Evolutionary conservation across 352 stramenopile species (phyloP).

Genomic region (Phytophthora palmivora): DNA sequence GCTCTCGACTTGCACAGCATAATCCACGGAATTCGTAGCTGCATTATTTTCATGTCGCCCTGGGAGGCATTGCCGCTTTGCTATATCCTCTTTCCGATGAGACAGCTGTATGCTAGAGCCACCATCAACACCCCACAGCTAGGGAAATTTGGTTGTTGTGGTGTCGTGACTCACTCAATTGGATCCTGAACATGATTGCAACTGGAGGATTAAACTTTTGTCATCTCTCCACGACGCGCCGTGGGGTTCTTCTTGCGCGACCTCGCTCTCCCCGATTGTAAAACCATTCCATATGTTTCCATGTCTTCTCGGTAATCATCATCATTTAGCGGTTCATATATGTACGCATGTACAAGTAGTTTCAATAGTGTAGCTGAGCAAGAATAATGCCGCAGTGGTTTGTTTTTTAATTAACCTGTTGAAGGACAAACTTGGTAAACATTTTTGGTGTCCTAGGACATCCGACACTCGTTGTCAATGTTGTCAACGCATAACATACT

Average conservation of each 20-base stretch:
- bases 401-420: slow-evolving; percentile 3
- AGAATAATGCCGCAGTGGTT: slow-evolving; percentile 20
- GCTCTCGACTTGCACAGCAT: slow-evolving; percentile 2
- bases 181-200: neutral
- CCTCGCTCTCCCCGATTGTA: neutral
- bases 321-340: slow-evolving; percentile 15
- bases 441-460: slow-evolving; percentile 1
- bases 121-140: slow-evolving; percentile 11
- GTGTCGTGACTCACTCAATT: slow-evolving; percentile 1
- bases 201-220: neutral
- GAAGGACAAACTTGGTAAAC: slow-evolving; percentile 5
- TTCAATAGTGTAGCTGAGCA: neutral
- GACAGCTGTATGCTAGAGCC: slow-evolving; percentile 2
- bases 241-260: slow-evolving; percentile 1
- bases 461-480: slow-evolving; percentile 1
- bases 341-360: neutral
- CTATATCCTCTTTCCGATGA: neutral
- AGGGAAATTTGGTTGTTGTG: neutral
- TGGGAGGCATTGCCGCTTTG: neutral
- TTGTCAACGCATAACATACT: slow-evolving; percentile 1
- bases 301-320: slow-evolving; percentile 12
- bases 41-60: slow-evolving; percentile 4
- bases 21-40: slow-evolving; percentile 6
- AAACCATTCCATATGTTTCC: slow-evolving; percentile 5
- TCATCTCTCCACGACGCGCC: slow-evolving; percentile 1